These are phyloP conservation scores for Backusella luteola DNA, from an alignment of 192 early-diverging fungal species.

Conservation along the genomic window DNA sequence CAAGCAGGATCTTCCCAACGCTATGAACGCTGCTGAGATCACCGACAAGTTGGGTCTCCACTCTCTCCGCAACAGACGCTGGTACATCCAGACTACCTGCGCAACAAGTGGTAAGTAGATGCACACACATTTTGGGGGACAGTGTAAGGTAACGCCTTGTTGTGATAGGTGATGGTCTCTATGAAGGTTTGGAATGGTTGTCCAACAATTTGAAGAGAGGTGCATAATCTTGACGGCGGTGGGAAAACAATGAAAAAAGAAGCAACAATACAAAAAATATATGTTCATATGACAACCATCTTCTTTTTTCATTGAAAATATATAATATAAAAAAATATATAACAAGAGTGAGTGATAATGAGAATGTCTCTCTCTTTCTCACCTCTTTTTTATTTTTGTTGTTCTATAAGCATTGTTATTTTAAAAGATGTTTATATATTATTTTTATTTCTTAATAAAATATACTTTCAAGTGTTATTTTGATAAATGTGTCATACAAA, in stretches of 20 bases:
- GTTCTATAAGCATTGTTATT: background rate
- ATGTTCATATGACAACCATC: background rate
- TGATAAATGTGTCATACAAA: background rate
- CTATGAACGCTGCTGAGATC: conserved; percentile 92
- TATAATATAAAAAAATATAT: background rate
- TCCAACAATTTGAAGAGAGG: conserved; percentile 62
- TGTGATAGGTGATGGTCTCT: conserved; percentile 87
- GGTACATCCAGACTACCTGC: conserved; percentile 92
- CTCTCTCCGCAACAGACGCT: conserved; percentile 75
- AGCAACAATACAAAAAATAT: background rate
- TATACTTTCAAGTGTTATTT: background rate
- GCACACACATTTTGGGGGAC: background rate
- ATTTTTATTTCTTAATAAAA: background rate
- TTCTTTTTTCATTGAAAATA: background rate
- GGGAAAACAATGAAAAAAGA: conserved; percentile 4
- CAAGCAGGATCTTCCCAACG: conserved; percentile 98
- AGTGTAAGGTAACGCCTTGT: background rate
- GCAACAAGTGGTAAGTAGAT: conserved; percentile 61
- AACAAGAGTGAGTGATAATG: background rate
- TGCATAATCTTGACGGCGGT: background rate
- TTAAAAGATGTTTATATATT: background rate
- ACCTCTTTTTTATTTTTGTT: background rate
- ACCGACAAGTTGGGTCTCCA: conserved; percentile 92
- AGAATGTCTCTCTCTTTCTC: background rate
- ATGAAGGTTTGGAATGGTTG: conserved; percentile 97